Evolutionary conservation across 1,284 basidiomycete genomes (phyloP).

Genomic region (Salmacisia buchloeana): DNA sequence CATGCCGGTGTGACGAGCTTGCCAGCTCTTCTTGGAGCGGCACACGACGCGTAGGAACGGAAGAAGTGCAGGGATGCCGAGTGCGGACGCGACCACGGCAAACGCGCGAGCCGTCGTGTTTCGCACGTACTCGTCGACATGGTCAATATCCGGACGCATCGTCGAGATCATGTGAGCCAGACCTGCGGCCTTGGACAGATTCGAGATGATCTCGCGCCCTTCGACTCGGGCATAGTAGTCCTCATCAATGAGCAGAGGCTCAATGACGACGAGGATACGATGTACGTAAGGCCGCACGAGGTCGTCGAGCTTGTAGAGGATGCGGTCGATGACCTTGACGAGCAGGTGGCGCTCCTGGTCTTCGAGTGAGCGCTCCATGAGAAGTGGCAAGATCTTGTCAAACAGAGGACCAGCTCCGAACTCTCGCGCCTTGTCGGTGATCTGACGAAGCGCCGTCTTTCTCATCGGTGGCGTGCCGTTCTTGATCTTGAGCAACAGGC

Average conservation of each 20-base stretch:
- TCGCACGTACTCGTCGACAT: slow-evolving; percentile 97
- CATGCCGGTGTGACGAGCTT: slow-evolving; percentile 97
- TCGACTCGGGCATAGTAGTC: slow-evolving; percentile 99
- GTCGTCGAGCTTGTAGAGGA: slow-evolving; percentile 98
- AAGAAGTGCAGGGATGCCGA: slow-evolving; percentile 92
- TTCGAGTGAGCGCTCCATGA: slow-evolving; percentile 98
- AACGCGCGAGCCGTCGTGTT: slow-evolving; percentile 99
- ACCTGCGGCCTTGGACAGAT: slow-evolving; percentile 95
- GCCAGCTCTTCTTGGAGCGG: slow-evolving; percentile 96
- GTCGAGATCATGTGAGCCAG: slow-evolving; percentile 99
- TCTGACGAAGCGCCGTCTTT: slow-evolving; percentile 93
- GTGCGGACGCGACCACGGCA: slow-evolving; percentile 95
- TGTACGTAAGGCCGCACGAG: slow-evolving; percentile 98
- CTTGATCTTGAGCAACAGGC: slow-evolving; percentile 98
- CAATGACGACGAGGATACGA: slow-evolving; percentile 98
- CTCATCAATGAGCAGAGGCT: slow-evolving; percentile 96
- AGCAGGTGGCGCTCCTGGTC: slow-evolving; percentile 97
- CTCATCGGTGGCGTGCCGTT: slow-evolving; percentile 97
- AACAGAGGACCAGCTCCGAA: slow-evolving; percentile 98
- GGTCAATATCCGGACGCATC: slow-evolving; percentile 99
- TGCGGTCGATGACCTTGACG: slow-evolving; percentile 98
- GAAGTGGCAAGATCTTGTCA: slow-evolving; percentile 94
- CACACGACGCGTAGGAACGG: slow-evolving; percentile 98
- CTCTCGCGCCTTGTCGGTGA: slow-evolving; percentile 98
- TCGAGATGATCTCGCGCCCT: slow-evolving; percentile 98